Evolutionary conservation across 2,329 filamentous ascomycete species (phyloP).

Genomic region (Arthrobotrys entomopaga): DNA sequence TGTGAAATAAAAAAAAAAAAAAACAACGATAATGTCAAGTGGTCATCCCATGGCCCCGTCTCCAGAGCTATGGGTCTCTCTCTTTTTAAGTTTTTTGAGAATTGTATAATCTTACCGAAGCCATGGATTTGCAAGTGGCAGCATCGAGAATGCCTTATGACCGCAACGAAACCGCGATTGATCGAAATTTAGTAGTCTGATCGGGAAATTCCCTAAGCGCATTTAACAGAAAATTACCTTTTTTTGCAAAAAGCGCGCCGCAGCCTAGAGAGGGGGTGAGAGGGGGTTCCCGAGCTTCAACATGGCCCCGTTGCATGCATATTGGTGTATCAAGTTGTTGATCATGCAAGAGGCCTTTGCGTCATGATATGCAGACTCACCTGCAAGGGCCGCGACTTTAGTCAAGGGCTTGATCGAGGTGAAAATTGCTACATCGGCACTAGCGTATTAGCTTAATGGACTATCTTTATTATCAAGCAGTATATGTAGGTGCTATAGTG

Average conservation of each 20-base stretch:
- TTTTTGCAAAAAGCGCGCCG: conserved; percentile 58
- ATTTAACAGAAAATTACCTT: conserved; percentile 54
- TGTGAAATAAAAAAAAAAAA: neutral
- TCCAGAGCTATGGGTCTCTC: conserved; percentile 28
- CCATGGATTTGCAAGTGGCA: conserved; percentile 58
- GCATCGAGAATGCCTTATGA: conserved; percentile 56
- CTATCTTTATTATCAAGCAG: no score
- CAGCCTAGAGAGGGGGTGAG: conserved; percentile 44
- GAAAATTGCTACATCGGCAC: conserved; percentile 56
- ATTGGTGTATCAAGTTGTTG: neutral
- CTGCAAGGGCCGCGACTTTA: conserved; percentile 58
- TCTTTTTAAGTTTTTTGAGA: conserved; percentile 21
- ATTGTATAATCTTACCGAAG: conserved; percentile 57
- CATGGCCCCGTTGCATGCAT: conserved; percentile 15
- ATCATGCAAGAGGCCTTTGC: conserved; percentile 31
- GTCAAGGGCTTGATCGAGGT: conserved; percentile 58
- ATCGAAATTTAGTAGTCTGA: conserved; percentile 39
- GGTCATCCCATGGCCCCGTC: neutral
- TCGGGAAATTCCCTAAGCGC: conserved; percentile 35
- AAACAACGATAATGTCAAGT: no score
- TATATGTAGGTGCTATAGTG: no score
- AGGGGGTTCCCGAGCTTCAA: conserved; percentile 25
- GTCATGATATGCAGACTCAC: conserved; percentile 41
- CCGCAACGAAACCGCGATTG: conserved; percentile 7
- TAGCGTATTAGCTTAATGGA: neutral